Percentiles rank a stretch among this genome's conserved stretches.
These are phyloP conservation scores for Haplosporangium sp. DNA, from an alignment of 371 early-diverging fungal genomes.

Conservation along the genomic window DNA sequence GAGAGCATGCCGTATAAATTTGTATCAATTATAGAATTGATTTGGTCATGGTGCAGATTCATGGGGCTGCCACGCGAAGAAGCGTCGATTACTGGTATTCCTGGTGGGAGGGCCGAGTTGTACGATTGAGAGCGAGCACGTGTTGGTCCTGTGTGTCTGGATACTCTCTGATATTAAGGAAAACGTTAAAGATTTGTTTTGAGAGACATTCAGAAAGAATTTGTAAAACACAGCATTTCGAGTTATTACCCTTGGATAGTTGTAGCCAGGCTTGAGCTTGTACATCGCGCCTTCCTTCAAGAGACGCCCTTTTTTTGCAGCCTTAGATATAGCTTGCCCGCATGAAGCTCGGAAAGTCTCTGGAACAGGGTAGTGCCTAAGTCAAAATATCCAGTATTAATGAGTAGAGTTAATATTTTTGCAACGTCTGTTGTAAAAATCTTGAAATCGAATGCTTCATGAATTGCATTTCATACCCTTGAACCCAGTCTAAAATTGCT, in stretches of 20 bases:
- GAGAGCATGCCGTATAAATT: slow-evolving; percentile 33
- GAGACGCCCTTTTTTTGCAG: slow-evolving; percentile 55
- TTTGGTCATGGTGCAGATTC: slow-evolving; percentile 10
- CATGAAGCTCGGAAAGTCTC: slow-evolving; percentile 57
- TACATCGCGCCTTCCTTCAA: slow-evolving; percentile 49
- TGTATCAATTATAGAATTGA: slow-evolving; percentile 29
- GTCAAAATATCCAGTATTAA: not conserved
- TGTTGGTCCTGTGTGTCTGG: slow-evolving; percentile 22
- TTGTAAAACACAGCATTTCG: not conserved
- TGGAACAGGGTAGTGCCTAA: slow-evolving; percentile 54
- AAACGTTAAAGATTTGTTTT: too few relatives aligned
- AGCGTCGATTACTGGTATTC: slow-evolving; percentile 10
- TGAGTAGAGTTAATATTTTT: not conserved
- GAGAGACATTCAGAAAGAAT: too few relatives aligned
- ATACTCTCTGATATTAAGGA: slow-evolving; percentile 11
- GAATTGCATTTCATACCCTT: slow-evolving; percentile 35
- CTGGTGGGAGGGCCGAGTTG: slow-evolving; percentile 30
- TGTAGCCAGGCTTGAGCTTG: slow-evolving; percentile 54
- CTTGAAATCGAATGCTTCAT: not conserved
- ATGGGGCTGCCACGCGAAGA: slow-evolving; percentile 12
- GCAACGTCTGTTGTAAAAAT: not conserved
- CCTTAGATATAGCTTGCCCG: slow-evolving; percentile 58
- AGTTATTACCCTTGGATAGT: slow-evolving; percentile 28
- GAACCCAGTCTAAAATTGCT: slow-evolving; percentile 55
- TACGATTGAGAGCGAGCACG: slow-evolving; percentile 42